Evolutionary conservation across 1,284 basidiomycete species (phyloP), one percentile per base, ranked within the genome.

Genomic region (Heterobasidion occidentale): DNA sequence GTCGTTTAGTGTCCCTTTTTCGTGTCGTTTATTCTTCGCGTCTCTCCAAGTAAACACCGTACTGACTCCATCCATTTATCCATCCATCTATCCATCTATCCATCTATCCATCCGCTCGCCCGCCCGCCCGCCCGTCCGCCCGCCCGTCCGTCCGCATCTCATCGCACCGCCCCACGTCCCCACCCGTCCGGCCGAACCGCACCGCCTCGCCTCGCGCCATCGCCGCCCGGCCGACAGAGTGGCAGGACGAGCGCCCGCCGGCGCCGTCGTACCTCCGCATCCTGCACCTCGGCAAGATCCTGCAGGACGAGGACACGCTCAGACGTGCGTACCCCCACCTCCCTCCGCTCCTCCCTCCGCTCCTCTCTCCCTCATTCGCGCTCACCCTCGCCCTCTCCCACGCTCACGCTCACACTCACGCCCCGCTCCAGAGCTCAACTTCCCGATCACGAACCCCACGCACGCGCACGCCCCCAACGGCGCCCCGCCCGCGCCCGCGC

Each of bases 231-330:
- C 3, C 14, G 44, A 17, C 44, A 45, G 14, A 45, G 44, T 45
- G 44, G 17, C 17, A 45, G 27, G 27, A 58, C 27, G 27, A 27
- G 27, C 83, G 85, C 52, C 91, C 92, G 1, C 86, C 89, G 11
- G 84, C 87, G 9, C 89, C 90, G 0, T 84, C 83, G 5, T 90
- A 86, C 73, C 75, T 93, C 56, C 80, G 91, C 42, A 77, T 94
- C 45, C 73, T 94, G 1, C 84, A 92, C 68, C 75, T 92, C 12
- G 92, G 92, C n/a, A 83, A 86, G 66, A 86, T 94, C 66, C 71
- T 93, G 46, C 84, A 89, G 64, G 91, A 94, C 65, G 90, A 93
- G 49, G 88, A 92, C 56, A 89, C 84, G 4, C 74, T 93, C 46
- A 66, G 76, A 19, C 79, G 89, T 91, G 62, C 65, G 86, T 81